Evolutionary conservation across 2,329 filamentous ascomycete genomes (phyloP).

Genomic region (Dichotomopilus funicola): DNA sequence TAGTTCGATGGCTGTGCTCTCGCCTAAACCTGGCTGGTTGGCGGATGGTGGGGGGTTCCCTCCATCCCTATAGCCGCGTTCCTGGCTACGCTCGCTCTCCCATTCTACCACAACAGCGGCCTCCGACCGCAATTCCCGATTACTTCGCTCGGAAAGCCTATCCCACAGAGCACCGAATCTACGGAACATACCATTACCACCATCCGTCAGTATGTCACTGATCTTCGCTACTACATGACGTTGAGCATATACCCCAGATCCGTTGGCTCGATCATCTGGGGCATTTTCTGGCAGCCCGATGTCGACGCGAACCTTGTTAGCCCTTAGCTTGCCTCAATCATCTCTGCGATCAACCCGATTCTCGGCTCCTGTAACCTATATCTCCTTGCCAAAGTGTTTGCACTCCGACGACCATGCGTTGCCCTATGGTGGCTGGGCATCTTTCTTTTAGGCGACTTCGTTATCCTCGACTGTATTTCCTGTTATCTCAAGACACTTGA

Average conservation of each 20-base stretch:
- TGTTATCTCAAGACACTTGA: conserved; percentile 2
- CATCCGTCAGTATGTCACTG: background rate
- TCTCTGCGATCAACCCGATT: background rate
- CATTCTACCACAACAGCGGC: background rate
- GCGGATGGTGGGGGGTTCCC: background rate
- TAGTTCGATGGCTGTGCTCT: background rate
- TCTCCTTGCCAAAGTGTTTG: background rate
- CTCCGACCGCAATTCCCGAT: background rate
- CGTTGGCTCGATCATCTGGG: background rate
- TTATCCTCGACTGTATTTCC: background rate
- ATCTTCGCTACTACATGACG: background rate
- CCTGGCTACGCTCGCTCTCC: background rate
- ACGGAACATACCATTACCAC: background rate
- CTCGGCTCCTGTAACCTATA: background rate
- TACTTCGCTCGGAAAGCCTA: background rate
- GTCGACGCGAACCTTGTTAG: conserved; percentile 2
- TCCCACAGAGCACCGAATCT: background rate
- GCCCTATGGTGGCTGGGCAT: background rate
- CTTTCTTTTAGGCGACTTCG: background rate
- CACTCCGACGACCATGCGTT: background rate
- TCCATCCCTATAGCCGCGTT: background rate
- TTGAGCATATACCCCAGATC: background rate
- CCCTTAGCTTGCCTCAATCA: background rate
- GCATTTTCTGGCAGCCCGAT: conserved; percentile 2
- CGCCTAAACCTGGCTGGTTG: background rate